A percentile compares a stretch with the other conserved stretches of the same genome.
Conservation (phyloP, 1,284 basidiomycete species). For the Coriolopsis trogii region DNA sequence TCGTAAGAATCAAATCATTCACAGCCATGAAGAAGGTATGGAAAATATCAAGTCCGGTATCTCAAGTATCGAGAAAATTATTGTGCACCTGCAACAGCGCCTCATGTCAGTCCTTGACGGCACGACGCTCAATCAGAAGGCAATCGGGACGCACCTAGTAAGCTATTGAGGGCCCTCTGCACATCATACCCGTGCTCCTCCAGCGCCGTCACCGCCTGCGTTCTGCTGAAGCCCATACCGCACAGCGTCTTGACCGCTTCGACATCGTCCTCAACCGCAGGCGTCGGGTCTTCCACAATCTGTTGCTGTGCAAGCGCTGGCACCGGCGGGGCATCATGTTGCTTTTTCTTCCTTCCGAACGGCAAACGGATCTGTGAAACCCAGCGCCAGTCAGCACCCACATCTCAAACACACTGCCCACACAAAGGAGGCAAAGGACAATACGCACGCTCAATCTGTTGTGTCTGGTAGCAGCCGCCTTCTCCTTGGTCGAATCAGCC, state of each 20-base stretch:
- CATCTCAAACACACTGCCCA: not conserved
- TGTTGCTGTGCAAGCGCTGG: constrained; percentile 44
- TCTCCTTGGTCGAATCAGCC: constrained; percentile 55
- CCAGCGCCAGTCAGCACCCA: constrained; percentile 3
- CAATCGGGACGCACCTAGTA: constrained; percentile 42
- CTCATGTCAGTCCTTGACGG: not conserved
- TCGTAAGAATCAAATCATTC: constrained; percentile 20
- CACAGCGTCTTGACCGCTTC: constrained; percentile 77
- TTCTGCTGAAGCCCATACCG: constrained; percentile 82
- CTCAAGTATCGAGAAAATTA: constrained; percentile 18
- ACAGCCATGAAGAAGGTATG: constrained; percentile 14
- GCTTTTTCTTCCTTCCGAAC: constrained; percentile 75
- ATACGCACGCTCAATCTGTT: constrained; percentile 75
- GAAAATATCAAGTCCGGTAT: constrained; percentile 3
- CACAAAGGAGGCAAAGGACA: not conserved
- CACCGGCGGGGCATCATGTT: constrained; percentile 48
- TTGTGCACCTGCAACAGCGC: constrained; percentile 16
- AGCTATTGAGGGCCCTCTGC: constrained; percentile 69
- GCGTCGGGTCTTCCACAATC: constrained; percentile 55
- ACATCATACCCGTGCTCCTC: constrained; percentile 79
- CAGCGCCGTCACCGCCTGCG: constrained; percentile 76
- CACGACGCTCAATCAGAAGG: not conserved
- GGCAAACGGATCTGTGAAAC: constrained; percentile 68
- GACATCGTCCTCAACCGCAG: constrained; percentile 72
- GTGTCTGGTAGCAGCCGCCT: constrained; percentile 53